Evolutionary conservation across 2,329 filamentous ascomycete species (phyloP).

Genomic region (Dryadomyces quercus-mongolicae): DNA sequence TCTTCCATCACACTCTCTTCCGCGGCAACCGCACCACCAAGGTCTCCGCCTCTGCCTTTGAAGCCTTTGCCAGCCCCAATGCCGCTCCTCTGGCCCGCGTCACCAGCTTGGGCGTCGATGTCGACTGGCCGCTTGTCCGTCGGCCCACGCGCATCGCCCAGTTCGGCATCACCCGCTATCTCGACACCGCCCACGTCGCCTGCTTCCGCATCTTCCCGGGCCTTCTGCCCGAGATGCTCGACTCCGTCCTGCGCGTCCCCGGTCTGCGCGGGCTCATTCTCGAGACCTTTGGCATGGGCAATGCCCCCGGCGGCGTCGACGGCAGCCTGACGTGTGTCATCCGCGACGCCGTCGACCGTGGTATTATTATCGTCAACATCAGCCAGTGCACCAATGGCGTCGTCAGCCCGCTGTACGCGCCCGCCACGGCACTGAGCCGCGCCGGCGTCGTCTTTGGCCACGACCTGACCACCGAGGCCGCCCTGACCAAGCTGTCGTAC

Average conservation of each 20-base stretch:
- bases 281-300: slow-evolving; percentile 88
- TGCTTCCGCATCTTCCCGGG: slow-evolving; percentile 85
- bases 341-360: slow-evolving; percentile 62
- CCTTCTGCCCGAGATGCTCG: slow-evolving; percentile 87
- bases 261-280: slow-evolving; percentile 70
- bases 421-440: slow-evolving; percentile 63
- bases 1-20: slow-evolving; percentile 86
- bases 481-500: slow-evolving; percentile 82
- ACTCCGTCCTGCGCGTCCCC: slow-evolving; percentile 67
- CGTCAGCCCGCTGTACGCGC: slow-evolving; percentile 66
- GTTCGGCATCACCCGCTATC: slow-evolving; percentile 60
- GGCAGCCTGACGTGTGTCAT: slow-evolving; percentile 70
- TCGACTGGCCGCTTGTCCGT: slow-evolving; percentile 68
- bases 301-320: slow-evolving; percentile 72
- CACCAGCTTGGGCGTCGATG: slow-evolving; percentile 66
- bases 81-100: slow-evolving; percentile 69
- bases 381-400: slow-evolving; percentile 76
- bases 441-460: slow-evolving; percentile 83
- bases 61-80: slow-evolving; percentile 84
- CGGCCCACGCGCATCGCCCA: slow-evolving; percentile 62
- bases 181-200: slow-evolving; percentile 81
- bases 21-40: slow-evolving; percentile 83
- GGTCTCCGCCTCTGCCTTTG: slow-evolving; percentile 73
- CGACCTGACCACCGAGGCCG: slow-evolving; percentile 82
- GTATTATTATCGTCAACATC: slow-evolving; percentile 79